Base-by-base conservation (phyloP, 768 basidiomycete genomes). In the Suillus brevipes region DNA sequence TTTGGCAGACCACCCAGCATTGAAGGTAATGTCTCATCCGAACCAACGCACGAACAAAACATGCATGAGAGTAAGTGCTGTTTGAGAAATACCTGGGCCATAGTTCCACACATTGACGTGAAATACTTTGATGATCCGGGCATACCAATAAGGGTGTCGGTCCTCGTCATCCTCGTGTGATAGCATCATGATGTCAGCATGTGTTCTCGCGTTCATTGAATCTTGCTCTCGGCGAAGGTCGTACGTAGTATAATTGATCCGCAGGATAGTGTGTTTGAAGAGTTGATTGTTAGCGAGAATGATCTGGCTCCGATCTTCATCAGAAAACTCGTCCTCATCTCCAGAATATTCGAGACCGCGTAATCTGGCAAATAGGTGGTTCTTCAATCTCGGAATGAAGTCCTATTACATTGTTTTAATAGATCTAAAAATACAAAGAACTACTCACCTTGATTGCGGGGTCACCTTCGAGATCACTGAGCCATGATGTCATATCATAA, bases 41-140 rank as follows among this genome's bases (percentile, higher is more conserved):
- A 80, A 73, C 79, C 81, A 81, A 0, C 71, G 70, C 0, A 85
- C 80, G 70, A 79, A 84, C 2, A 85, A 65, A 4, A 45, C 20
- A 3, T 45, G 7, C 43, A 45, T 45, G 43, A 1, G 2, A 8
- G 43, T 45, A 4, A 20, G 43, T 45, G 8, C 14, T 42, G 16
- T 6, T 6, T 42, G 16, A 6, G 7, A 4, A 20, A 18, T 20
- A 3, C 23, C 47, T 8, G 8, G 18, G 10, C 23, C 47, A 6
- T 45, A 45, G 4, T 45, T 20, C 43, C 43, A 45, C 2, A 45
- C 43, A 45, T 45, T 45, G 0, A 45, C 18, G 9, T 45, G 43
- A 7, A 45, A 45, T 8, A 45, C 9, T 8, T 45, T 45, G 43
- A 45, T 8, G 7, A 45, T 8, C 0, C 8, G 20, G 9, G 43